Evolutionary conservation across 768 basidiomycete species (phyloP).

Genomic region (Boletus huronensis): DNA sequence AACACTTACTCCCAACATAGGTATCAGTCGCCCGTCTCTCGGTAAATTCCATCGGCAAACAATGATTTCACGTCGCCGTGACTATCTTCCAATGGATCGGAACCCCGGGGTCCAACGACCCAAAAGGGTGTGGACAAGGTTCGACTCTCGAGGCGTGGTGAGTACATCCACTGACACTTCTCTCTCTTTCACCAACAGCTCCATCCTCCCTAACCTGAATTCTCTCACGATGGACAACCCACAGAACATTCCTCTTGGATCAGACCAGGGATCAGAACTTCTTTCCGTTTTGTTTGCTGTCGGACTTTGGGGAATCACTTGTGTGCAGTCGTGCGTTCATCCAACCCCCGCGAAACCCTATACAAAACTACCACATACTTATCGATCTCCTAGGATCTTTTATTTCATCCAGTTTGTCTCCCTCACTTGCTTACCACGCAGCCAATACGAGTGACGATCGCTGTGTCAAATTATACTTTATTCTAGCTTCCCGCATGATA

Average conservation of each 20-base stretch:
- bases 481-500: constrained; percentile 9
- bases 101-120: neutral
- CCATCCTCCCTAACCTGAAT: neutral
- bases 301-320: constrained; percentile 25
- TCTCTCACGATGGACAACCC: neutral
- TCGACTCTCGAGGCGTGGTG: neutral
- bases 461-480: neutral
- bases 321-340: constrained; percentile 18
- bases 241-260: neutral
- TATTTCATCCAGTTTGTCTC: constrained; percentile 19
- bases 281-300: constrained; percentile 16
- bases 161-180: neutral
- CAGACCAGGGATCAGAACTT: constrained; percentile 15
- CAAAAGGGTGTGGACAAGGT: neutral
- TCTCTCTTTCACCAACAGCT: neutral
- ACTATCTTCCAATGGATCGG: neutral
- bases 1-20: neutral
- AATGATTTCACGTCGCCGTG: neutral
- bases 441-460: neutral
- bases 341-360: neutral
- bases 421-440: neutral
- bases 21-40: neutral
- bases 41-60: neutral
- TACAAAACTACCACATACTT: neutral
- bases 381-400: constrained; percentile 5